phyloP scores from a whole-genome alignment of 805 yeast species.

The Danielia reshetovae region DNA sequence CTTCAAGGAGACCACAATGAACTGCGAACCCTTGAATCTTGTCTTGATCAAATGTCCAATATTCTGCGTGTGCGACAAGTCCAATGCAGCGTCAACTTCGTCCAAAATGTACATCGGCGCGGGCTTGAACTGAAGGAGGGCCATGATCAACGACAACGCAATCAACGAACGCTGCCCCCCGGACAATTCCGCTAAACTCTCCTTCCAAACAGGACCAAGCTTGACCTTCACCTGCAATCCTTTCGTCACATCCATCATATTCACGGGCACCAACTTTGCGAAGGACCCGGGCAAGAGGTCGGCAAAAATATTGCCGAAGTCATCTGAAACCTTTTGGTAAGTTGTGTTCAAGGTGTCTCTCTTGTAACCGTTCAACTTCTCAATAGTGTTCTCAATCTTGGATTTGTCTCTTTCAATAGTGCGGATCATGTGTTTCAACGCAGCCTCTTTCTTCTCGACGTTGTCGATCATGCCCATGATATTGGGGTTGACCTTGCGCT shows the following conservation, averaged over 20 bases:
- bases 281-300: constrained; percentile 86
- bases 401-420: constrained; percentile 86
- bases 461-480: constrained; percentile 90
- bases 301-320: constrained; percentile 86
- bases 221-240: constrained; percentile 90
- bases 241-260: constrained; percentile 76
- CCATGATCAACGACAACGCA: constrained; percentile 88
- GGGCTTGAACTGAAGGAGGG: constrained; percentile 89
- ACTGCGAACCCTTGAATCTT: constrained; percentile 91
- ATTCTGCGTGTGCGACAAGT: constrained; percentile 94
- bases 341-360: constrained; percentile 77
- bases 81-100: constrained; percentile 98
- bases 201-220: constrained; percentile 93
- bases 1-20: constrained; percentile 91
- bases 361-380: constrained; percentile 79
- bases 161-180: constrained; percentile 97
- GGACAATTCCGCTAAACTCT: constrained; percentile 86
- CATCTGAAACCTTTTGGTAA: constrained; percentile 80
- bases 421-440: constrained; percentile 73
- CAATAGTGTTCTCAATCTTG: constrained; percentile 85
- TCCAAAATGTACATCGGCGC: constrained; percentile 98
- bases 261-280: constrained; percentile 82
- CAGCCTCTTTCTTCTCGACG: constrained; percentile 80
- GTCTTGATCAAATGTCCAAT: constrained; percentile 96
- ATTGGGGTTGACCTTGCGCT: constrained; percentile 75